Conservation (phyloP, 495 filamentous ascomycete species). For the Neohortaea acidophila region DNA sequence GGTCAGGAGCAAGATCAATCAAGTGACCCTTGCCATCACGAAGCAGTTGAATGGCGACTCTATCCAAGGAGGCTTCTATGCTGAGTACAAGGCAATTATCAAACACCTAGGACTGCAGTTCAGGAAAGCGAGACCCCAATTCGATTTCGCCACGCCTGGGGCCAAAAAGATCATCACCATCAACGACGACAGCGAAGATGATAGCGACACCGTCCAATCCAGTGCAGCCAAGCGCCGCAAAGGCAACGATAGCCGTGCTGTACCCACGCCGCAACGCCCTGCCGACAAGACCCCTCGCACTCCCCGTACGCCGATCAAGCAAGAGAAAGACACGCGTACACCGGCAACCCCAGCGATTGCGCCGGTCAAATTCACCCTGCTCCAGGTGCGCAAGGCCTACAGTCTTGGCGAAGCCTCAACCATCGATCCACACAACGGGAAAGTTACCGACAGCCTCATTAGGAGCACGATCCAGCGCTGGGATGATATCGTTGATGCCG, state of each 20-base stretch:
- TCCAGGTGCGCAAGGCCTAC: slow-evolving; percentile 23
- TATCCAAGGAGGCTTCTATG: slow-evolving; percentile 20
- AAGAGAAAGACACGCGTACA: neutral
- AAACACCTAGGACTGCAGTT: slow-evolving; percentile 13
- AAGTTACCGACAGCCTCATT: slow-evolving; percentile 22
- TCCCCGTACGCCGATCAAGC: neutral
- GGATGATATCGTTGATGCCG: slow-evolving; percentile 4
- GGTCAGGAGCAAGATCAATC: slow-evolving; percentile 15
- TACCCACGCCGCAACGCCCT: neutral
- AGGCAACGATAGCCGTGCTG: slow-evolving; percentile 3
- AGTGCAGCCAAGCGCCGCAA: slow-evolving; percentile 13
- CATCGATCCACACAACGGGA: slow-evolving; percentile 22
- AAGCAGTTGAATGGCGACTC: slow-evolving; percentile 16
- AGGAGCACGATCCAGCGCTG: slow-evolving; percentile 7
- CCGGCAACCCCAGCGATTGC: neutral
- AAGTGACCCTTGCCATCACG: slow-evolving; percentile 11
- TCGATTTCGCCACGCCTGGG: slow-evolving; percentile 6
- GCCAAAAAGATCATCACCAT: neutral
- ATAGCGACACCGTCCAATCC: neutral
- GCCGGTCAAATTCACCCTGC: slow-evolving; percentile 2
- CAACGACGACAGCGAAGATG: slow-evolving; percentile 1
- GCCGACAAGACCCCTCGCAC: no score
- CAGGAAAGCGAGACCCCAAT: slow-evolving; percentile 11
- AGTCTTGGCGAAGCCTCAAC: slow-evolving; percentile 24
- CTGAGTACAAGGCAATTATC: slow-evolving; percentile 10